phyloP scores from a whole-genome alignment of 331 rosid species.

The Arachis monticola region DNA sequence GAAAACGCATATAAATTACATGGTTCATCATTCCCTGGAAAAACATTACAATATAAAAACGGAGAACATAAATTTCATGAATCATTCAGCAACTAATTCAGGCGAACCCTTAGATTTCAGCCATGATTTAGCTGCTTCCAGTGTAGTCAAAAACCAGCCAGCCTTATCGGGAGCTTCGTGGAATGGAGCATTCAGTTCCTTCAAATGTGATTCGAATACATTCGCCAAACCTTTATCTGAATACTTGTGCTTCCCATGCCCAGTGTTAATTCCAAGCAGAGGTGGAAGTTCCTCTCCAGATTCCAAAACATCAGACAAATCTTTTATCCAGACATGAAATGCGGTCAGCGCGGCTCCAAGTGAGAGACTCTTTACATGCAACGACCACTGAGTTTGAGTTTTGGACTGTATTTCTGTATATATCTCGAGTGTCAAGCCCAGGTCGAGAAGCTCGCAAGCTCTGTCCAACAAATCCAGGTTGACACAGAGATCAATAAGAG shows the following conservation, averaged over 20 bases:
- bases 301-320: constrained; percentile 61
- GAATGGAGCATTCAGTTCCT: constrained; percentile 82
- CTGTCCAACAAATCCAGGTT: constrained; percentile 67
- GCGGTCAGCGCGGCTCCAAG: constrained; percentile 85
- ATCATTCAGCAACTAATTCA: constrained; percentile 50
- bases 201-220: constrained; percentile 73
- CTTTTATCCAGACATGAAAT: constrained; percentile 83
- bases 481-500: constrained; percentile 78
- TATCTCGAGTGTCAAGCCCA: constrained; percentile 67
- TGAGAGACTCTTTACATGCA: constrained; percentile 79
- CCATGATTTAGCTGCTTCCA: constrained; percentile 73
- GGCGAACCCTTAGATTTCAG: constrained; percentile 61
- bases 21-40: constrained; percentile 36
- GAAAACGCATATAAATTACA: constrained; percentile 38
- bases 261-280: constrained; percentile 79
- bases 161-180: constrained; percentile 83
- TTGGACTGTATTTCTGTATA: constrained; percentile 68
- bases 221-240: constrained; percentile 74
- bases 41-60: constrained; percentile 26
- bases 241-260: constrained; percentile 87
- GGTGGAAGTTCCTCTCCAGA: constrained; percentile 83
- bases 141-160: constrained; percentile 94
- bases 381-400: constrained; percentile 85
- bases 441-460: constrained; percentile 74
- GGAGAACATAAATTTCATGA: constrained; percentile 31